These are phyloP conservation scores for Taphrina betulina DNA, from an alignment of 1,139 yeast species.

Conservation along the genomic window DNA sequence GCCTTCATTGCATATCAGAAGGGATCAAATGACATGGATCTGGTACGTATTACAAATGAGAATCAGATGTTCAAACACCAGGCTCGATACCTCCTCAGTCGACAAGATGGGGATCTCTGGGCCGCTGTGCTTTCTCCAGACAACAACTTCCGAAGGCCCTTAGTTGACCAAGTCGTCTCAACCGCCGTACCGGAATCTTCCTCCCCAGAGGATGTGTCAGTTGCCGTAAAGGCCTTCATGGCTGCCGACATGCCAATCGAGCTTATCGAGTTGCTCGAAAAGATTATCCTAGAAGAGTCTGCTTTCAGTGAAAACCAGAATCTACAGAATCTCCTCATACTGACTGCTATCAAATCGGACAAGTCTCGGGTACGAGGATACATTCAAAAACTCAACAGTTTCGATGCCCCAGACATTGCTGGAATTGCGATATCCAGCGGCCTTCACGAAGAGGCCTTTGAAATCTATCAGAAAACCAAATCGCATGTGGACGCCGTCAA, in stretches of 20 bases:
- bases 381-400: constrained; percentile 85
- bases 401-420: constrained; percentile 91
- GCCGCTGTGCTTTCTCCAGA: constrained; percentile 69
- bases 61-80: constrained; percentile 98
- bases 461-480: constrained; percentile 83
- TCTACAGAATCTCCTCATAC: constrained; percentile 83
- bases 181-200: constrained; percentile 94
- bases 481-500: constrained; percentile 76
- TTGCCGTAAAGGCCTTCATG: constrained; percentile 97
- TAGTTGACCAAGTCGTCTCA: constrained; percentile 86
- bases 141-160: constrained; percentile 81
- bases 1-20: constrained; percentile 97
- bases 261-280: constrained; percentile 88
- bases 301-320: constrained; percentile 95
- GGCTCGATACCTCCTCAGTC: constrained; percentile 85
- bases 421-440: constrained; percentile 86
- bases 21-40: constrained; percentile 87
- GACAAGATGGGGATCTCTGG: constrained; percentile 85
- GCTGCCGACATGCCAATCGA: constrained; percentile 90
- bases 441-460: constrained; percentile 89
- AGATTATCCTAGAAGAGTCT: constrained; percentile 93
- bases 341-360: constrained; percentile 95
- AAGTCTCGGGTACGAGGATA: constrained; percentile 77
- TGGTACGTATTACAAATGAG: constrained; percentile 88
- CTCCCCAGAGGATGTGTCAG: constrained; percentile 93